Evolutionary conservation across 192 early-diverging fungal genomes (phyloP), one percentile per base, ranked within the genome.

Genomic region (Backusella psychrophila): DNA sequence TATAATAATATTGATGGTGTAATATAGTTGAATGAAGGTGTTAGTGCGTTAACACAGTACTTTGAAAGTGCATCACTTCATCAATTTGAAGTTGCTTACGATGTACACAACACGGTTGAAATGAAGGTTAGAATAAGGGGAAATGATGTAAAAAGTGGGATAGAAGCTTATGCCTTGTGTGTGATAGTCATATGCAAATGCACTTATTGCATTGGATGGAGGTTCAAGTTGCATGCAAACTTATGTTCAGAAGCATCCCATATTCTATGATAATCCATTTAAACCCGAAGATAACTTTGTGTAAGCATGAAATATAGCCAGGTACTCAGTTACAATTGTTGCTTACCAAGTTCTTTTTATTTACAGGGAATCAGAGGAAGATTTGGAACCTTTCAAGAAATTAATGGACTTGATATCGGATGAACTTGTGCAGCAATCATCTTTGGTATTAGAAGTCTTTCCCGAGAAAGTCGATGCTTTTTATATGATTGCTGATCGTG

Each of bases 241-340:
- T 1, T 96, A 93, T 78, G 90, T 95, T 63, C 92, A 94, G 31
- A 96, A 96, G 75, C 92, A 94, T 77, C 92, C 91, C 49, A 90
- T 96, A 31, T 95, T 96, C 72, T 96, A 91, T 76, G 95, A 96
- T 81, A 87, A 90, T 68, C 91, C 91, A 31, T 86, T 82, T 53
- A 76, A 85, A 49, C 79, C 88, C 15, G 71, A 83, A 41, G 89
- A 86, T 69, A 90, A 90, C 71, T 84, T 90, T 56, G 80, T 78
- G 86, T 89, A 84, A 63, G 77, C 38, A 68, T 8, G n/a, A 19
- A 29, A 23, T 34, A 33, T 34, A 33, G 5, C 14, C 35, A 21
- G 15, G 7, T 15, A 71, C 29, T n/a, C 4, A n/a, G n/a, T 21
- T 71, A 65, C 1, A 38, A 11, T 9, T 3, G 14, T 42, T 35